phyloP scores from a whole-genome alignment of 139 green algal genomes.

The Desmodesmus armatus region DNA sequence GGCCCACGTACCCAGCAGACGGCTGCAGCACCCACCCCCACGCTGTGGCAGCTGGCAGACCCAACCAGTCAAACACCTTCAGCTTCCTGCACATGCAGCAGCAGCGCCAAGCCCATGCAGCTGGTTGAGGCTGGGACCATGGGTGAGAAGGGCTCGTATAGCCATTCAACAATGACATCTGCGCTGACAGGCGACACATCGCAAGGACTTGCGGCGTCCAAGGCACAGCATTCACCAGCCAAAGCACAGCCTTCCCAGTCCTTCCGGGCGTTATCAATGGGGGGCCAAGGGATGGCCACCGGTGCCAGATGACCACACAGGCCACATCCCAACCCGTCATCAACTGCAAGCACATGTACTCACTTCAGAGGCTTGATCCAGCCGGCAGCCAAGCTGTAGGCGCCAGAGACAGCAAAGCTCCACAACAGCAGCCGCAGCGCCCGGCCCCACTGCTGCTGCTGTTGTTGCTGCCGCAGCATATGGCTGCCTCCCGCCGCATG shows the following conservation, averaged over 20 bases:
- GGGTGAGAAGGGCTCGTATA: too few relatives aligned
- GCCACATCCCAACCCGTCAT: too few relatives aligned
- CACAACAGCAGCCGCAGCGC: slow-evolving; percentile 35
- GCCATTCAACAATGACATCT: background rate
- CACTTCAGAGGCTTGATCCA: slow-evolving; percentile 32
- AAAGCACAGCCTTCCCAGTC: background rate
- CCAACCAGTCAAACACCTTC: slow-evolving; percentile 60
- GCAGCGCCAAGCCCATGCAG: background rate
- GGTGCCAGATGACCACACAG: too few relatives aligned
- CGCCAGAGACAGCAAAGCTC: slow-evolving; percentile 16
- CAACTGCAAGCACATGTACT: background rate
- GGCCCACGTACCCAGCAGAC: slow-evolving; percentile 64
- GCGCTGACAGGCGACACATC: too few relatives aligned
- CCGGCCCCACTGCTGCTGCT: slow-evolving; percentile 25
- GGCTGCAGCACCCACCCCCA: slow-evolving; percentile 68
- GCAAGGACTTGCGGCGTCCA: too few relatives aligned
- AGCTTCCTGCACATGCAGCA: slow-evolving; percentile 28
- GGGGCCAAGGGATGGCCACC: too few relatives aligned
- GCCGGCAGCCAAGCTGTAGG: slow-evolving; percentile 19
- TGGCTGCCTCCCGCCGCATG: slow-evolving; percentile 12
- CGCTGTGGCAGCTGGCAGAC: slow-evolving; percentile 47
- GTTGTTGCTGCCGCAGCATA: slow-evolving; percentile 8
- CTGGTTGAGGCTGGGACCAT: too few relatives aligned
- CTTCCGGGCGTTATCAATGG: too few relatives aligned
- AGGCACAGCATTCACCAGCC: background rate